Conservation (phyloP, 2,329 filamentous ascomycete species). For the Akanthomyces lecanii region DNA sequence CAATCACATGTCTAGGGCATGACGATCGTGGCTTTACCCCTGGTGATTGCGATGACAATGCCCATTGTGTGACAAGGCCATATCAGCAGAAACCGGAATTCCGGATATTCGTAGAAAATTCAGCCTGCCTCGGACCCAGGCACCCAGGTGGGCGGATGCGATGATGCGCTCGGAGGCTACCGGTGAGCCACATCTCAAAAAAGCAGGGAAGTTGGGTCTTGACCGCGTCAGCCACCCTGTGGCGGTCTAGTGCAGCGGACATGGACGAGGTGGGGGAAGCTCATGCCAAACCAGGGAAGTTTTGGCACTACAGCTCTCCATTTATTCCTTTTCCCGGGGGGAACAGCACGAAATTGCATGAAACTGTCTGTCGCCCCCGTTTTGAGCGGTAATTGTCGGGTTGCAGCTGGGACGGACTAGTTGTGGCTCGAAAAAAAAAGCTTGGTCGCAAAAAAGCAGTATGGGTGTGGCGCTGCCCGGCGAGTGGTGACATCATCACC, state of each 20-base stretch:
- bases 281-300: background rate
- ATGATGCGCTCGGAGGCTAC: slow-evolving; percentile 1
- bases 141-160: background rate
- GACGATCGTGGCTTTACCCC: background rate
- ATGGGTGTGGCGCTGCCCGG: background rate
- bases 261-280: no score
- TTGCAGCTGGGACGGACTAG: background rate
- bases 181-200: slow-evolving; percentile 9
- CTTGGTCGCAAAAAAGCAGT: background rate
- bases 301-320: background rate
- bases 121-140: no score
- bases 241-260: background rate
- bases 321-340: background rate
- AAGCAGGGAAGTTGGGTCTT: background rate
- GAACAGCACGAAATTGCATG: background rate
- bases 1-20: background rate
- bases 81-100: no score
- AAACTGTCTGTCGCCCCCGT: background rate
- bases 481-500: slow-evolving; percentile 33
- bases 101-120: no score
- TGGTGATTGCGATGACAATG: background rate
- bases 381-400: slow-evolving; percentile 12
- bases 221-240: slow-evolving; percentile 10
- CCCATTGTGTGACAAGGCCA: background rate
- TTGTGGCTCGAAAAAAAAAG: background rate